Base-by-base conservation (phyloP, 139 green algal genomes). In the Closterium sp. region DNA sequence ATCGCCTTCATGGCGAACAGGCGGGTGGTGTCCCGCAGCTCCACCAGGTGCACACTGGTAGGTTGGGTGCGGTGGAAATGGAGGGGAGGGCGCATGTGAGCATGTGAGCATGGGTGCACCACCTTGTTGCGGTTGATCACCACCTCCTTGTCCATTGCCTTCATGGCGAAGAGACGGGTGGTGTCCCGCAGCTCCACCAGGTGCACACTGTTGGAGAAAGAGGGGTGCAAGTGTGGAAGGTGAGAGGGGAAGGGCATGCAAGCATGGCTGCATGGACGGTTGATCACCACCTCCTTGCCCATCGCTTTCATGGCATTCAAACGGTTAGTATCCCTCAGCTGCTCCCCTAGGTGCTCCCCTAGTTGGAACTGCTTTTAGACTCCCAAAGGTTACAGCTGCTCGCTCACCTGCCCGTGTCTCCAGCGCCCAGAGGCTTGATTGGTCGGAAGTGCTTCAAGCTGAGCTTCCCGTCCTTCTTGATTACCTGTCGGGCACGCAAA, bases 111-210 rank as follows among this genome's bases (percentile, higher is more conserved):
- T 66, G 38, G 38, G 38, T 66, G 38, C 84, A n/a, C n/a, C n/a
- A 96, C 96, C 96, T 99, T 99, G 95, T 99, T 98, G 90, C 97
- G 96, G 87, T 99, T 98, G 84, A 98, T 90, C 97, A 99, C 99
- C 94, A 99, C 97, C 86, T 95, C 95, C 96, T 99, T 99, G 94
- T 98, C 96, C 92, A 99, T 95, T 12, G 91, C 91, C 89, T 95
- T 96, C 93, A 96, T 94, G 23, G 94, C 94, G 85, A 95, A 95
- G 10, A 91, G 89, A 16, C 94, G 34, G 0, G 32, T 43, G n/a
- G 88, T 95, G 28, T 84, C 90, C 85, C 87, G 87, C 34, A 99
- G 95, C 93, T 98, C 91, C 55, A 99, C 98, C 88, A 99, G 95
- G 93, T 99, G 97, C 34, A 99, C 98, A 85, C 97, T 95, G 76